phyloP scores from a whole-genome alignment of 23 red algal genomes.

The Gracilaria gracilis region DNA sequence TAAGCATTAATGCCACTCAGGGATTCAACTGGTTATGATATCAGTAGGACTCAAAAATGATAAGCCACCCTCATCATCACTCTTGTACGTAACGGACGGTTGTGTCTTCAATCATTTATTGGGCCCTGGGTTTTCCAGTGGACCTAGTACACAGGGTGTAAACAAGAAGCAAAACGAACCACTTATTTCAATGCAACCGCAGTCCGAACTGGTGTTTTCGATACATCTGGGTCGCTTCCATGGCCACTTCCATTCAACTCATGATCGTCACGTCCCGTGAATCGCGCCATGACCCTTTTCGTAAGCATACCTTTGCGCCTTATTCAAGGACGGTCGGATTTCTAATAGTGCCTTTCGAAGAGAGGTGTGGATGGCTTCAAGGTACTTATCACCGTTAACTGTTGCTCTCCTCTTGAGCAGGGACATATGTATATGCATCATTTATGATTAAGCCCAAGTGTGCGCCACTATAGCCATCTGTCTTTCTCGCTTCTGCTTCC shows the following conservation, averaged over 20 bases:
- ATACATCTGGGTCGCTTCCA: background rate
- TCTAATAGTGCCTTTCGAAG: background rate
- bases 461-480: slow-evolving; percentile 94
- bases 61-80: too few relatives aligned
- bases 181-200: slow-evolving; percentile 1
- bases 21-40: too few relatives aligned
- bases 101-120: too few relatives aligned
- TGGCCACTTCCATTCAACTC: background rate
- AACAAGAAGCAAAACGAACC: background rate
- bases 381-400: background rate
- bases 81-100: too few relatives aligned
- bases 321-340: slow-evolving; percentile 18
- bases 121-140: too few relatives aligned
- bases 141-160: too few relatives aligned
- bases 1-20: background rate
- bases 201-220: background rate
- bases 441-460: slow-evolving; percentile 75
- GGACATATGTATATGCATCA: slow-evolving; percentile 43
- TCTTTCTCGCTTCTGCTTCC: slow-evolving; percentile 55
- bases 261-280: background rate
- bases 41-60: too few relatives aligned
- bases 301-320: slow-evolving; percentile 1
- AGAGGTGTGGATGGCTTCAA: background rate
- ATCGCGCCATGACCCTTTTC: slow-evolving; percentile 14
- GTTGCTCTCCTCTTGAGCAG: background rate